These are phyloP conservation scores for Sinapis alba DNA, from an alignment of 441 rosid species.

Conservation along the genomic window DNA sequence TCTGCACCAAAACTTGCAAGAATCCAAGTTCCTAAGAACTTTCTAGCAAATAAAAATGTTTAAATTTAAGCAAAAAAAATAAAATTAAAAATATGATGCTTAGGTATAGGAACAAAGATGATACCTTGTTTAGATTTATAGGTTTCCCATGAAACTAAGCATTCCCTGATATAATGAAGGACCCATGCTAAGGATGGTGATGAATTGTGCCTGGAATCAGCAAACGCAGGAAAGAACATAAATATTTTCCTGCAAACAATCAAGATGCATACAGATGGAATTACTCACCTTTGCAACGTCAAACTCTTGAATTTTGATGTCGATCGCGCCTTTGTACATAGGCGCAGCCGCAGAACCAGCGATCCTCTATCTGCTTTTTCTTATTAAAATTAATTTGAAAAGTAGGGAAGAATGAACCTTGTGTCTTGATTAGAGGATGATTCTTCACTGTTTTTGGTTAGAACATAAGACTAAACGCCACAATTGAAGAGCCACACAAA, in stretches of 20 bases:
- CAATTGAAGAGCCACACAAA: no score
- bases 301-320: not conserved
- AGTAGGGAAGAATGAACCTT: no score
- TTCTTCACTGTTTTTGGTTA: no score
- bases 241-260: not conserved
- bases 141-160: constrained; percentile 76
- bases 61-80: not conserved
- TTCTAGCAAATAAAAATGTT: not conserved
- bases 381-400: no score
- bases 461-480: no score
- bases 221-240: no score
- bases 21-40: not conserved
- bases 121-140: constrained; percentile 92
- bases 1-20: constrained; percentile 6
- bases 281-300: not conserved
- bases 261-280: not conserved
- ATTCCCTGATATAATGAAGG: not conserved
- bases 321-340: not conserved
- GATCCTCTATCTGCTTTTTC: not conserved
- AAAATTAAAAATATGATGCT: not conserved
- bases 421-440: no score
- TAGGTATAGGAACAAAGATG: not conserved
- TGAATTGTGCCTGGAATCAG: no score
- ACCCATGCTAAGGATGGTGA: no score
- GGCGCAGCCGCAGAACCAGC: not conserved